Conservation (phyloP, 345 rosid species). For the Triadica sebifera region DNA sequence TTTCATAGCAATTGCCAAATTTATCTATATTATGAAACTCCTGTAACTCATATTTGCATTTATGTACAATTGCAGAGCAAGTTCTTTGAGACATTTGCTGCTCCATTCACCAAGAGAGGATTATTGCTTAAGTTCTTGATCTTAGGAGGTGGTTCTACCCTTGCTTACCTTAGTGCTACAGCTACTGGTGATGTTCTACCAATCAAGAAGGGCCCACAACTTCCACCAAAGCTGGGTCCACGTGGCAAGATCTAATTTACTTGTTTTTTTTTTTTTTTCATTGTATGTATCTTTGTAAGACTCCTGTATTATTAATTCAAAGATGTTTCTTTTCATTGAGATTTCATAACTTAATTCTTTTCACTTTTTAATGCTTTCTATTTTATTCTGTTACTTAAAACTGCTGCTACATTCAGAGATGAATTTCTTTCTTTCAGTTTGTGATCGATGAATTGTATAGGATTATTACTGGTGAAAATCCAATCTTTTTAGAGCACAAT, state of each 20-base stretch:
- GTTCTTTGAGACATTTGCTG: constrained; percentile 90
- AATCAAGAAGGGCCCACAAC: constrained; percentile 91
- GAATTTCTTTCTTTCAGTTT: too few relatives aligned
- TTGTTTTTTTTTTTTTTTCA: constrained; percentile 11
- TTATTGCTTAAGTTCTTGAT: constrained; percentile 87
- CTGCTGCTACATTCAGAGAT: not conserved
- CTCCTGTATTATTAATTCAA: constrained; percentile 6
- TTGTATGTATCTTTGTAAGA: constrained; percentile 28
- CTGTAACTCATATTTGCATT: too few relatives aligned
- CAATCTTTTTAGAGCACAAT: not conserved
- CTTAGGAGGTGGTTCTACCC: constrained; percentile 75
- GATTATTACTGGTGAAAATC: too few relatives aligned
- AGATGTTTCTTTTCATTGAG: not conserved
- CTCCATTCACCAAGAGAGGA: constrained; percentile 95
- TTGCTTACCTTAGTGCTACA: constrained; percentile 64
- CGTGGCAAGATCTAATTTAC: constrained; percentile 73
- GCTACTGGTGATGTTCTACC: constrained; percentile 75
- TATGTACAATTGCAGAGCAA: constrained; percentile 61
- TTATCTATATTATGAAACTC: too few relatives aligned
- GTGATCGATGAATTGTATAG: too few relatives aligned
- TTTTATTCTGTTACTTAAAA: not conserved
- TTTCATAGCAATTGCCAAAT: too few relatives aligned
- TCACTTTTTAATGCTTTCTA: not conserved
- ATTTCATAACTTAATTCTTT: too few relatives aligned
- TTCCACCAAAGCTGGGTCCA: constrained; percentile 83